Evolutionary conservation across 345 rosid genomes (phyloP), one percentile per base, ranked within the genome.

Genomic region (Draba incana): DNA sequence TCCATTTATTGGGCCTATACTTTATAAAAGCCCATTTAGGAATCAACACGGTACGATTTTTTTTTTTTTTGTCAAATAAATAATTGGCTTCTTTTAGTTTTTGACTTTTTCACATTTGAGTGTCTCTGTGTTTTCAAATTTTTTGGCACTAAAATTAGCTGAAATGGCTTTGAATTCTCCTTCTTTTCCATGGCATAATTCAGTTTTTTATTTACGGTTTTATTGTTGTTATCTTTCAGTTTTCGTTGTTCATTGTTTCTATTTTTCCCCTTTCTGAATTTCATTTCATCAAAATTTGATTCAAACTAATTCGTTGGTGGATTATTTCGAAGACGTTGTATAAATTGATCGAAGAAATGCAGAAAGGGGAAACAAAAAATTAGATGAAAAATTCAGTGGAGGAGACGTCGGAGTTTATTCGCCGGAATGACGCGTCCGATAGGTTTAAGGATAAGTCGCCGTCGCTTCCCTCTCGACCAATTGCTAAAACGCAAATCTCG

Each of bases 391-490:
- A 83, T 69, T 88, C 96, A n/a, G 58, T 86, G 55, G 92, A 85
- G 84, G 98, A 80, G 77, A 85, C 82, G 92, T 55, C 82, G 48
- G 95, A 82, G 8, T 81, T 88, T 9, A 81, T 85, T 27, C 71
- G 83, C 56, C 78, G 71, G 66, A 79, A 64, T 14, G 92, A 87
- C 33, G 84, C 81, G 57, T 68, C 55, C 4, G 96, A 83, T 70
- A 84, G 78, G 74, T 81, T 86, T 4, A 88, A 75, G 68, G 96
- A 90, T 66, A 70, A 81, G 68, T 92, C 93, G 0, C 88, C 97
- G 10, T 88, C 88, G 56, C 75, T 92, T 83, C 93, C 98, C 15
- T 72, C 88, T 5, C 86, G 85, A 54, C 87, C 88, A 14, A 69
- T 78, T 4, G 86, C 86, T 7, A 80, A 70, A 74, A 81, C 84